Percentiles rank a stretch among this genome's conserved stretches.
These are phyloP conservation scores for Beverwykella pulmonaria DNA, from an alignment of 495 filamentous ascomycete species.

Conservation along the genomic window DNA sequence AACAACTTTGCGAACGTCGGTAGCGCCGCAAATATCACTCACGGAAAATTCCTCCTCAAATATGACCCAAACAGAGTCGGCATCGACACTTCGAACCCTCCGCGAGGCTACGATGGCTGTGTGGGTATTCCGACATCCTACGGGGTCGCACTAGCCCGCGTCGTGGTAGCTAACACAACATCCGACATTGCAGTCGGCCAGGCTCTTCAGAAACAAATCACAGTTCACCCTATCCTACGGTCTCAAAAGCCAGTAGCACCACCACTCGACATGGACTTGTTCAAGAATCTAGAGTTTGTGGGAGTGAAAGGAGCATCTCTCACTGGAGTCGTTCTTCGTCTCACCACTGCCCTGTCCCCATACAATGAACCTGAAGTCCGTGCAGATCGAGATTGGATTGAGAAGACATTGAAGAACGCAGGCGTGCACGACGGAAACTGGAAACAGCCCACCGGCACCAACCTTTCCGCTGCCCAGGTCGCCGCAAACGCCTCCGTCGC, in stretches of 20 bases:
- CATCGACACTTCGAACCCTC: background rate
- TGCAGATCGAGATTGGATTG: background rate
- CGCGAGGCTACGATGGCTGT: background rate
- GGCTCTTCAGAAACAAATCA: background rate
- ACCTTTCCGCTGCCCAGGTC: conserved; percentile 4
- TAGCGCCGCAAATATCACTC: background rate
- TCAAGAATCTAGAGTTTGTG: background rate
- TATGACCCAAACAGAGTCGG: background rate
- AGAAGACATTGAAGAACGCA: conserved; percentile 1
- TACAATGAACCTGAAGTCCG: conserved; percentile 14
- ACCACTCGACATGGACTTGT: conserved; percentile 1
- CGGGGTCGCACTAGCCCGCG: conserved; percentile 4
- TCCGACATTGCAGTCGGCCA: background rate
- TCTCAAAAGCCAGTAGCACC: background rate
- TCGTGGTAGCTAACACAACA: background rate
- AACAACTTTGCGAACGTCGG: conserved; percentile 28
- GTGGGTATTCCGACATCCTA: conserved; percentile 16
- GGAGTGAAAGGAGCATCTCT: background rate
- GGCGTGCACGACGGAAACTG: conserved; percentile 20
- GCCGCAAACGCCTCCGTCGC: background rate
- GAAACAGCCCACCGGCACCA: background rate
- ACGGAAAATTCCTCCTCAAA: conserved; percentile 15
- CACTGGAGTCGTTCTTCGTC: background rate
- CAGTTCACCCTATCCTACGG: background rate
- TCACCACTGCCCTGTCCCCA: background rate